A percentile compares a stretch with the other conserved stretches of the same genome.
Conservation (phyloP, 116 monocot genomes). For the Phalaenopsis hybrid region DNA sequence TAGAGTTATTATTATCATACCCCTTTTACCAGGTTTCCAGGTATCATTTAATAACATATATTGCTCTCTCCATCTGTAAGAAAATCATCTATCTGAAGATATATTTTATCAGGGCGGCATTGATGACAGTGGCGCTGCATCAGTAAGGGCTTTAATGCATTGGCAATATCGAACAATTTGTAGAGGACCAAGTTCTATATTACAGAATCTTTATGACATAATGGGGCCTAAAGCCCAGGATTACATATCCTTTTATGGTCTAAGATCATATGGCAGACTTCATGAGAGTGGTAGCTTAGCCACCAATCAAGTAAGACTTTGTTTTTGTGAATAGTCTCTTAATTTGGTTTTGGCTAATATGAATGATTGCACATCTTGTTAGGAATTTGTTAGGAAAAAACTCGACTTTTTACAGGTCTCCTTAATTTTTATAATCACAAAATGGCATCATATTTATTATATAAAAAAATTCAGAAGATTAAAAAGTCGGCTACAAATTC, state of each 20-base stretch:
- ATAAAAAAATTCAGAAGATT: background rate
- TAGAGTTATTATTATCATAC: constrained; percentile 90
- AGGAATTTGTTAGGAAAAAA: too few species aligned
- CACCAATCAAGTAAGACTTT: constrained; percentile 62
- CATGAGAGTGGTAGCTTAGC: constrained; percentile 64
- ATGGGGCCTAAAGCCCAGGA: constrained; percentile 81
- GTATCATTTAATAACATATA: constrained; percentile 22
- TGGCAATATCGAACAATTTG: constrained; percentile 97
- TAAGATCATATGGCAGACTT: constrained; percentile 78
- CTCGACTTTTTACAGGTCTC: background rate
- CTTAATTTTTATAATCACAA: background rate
- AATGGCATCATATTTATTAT: background rate
- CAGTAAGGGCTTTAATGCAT: constrained; percentile 94
- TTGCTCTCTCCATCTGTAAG: background rate
- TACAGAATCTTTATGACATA: constrained; percentile 64
- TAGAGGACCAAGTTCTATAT: constrained; percentile 84
- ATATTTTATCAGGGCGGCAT: constrained; percentile 60
- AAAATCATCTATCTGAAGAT: constrained; percentile 5
- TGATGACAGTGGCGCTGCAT: constrained; percentile 98
- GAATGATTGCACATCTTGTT: too few species aligned
- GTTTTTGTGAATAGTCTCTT: background rate
- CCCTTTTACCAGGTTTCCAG: constrained; percentile 97
- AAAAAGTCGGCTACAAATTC: background rate
- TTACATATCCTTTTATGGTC: constrained; percentile 94
- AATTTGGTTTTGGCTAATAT: background rate